Conservation (phyloP, 441 rosid species). For the Euphorbia celastroides region DNA sequence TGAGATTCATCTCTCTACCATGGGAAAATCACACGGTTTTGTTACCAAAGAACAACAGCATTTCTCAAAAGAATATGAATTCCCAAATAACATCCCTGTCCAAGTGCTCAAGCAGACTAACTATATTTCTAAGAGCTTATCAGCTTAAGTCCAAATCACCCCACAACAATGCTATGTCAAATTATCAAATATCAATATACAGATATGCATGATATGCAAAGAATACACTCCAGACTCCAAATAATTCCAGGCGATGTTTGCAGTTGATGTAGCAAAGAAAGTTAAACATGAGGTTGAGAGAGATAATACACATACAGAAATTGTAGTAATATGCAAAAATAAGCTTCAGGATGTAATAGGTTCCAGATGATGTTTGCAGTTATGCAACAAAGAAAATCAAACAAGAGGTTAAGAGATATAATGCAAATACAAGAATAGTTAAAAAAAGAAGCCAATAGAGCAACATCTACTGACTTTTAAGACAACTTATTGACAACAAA, state of each 20-base stretch:
- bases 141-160: neutral
- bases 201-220: neutral
- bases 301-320: too few species aligned
- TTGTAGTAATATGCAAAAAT: neutral
- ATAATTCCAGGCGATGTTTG: neutral
- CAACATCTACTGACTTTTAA: neutral
- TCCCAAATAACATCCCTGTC: neutral
- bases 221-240: neutral
- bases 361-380: neutral
- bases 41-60: neutral
- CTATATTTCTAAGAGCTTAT: neutral
- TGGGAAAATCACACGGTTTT: neutral
- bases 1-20: neutral
- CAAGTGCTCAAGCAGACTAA: neutral
- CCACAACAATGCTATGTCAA: neutral
- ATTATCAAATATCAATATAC: neutral
- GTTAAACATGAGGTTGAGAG: neutral
- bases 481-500: neutral
- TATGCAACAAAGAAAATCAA: neutral
- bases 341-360: neutral
- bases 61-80: neutral
- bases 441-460: neutral
- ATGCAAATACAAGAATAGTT: neutral
- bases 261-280: neutral
- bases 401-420: neutral